Conservation (phyloP, 2,329 filamentous ascomycete genomes). For the Colletotrichum falcatum region DNA sequence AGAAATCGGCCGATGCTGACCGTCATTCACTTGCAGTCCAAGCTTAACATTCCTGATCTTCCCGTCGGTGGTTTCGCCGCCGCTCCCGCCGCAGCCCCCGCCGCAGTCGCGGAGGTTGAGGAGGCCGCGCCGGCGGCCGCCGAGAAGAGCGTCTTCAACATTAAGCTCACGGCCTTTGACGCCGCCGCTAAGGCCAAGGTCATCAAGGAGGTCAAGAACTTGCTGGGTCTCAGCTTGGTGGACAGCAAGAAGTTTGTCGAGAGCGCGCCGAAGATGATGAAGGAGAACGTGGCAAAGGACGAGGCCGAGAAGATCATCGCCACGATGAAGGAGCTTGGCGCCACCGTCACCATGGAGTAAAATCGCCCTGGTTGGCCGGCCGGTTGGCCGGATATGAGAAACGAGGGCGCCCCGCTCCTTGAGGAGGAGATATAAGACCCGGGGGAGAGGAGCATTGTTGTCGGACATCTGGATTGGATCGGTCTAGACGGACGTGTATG, state of each 20-base stretch:
- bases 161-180: conserved; percentile 94
- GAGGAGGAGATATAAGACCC: conserved; percentile 19
- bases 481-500: conserved; percentile 42
- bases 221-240: conserved; percentile 94
- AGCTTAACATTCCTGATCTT: conserved; percentile 97
- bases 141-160: conserved; percentile 96
- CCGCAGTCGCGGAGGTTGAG: conserved; percentile 82
- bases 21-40: conserved; percentile 67
- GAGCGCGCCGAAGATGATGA: conserved; percentile 97
- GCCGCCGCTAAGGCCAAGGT: conserved; percentile 94
- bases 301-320: conserved; percentile 99
- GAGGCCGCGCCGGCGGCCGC: conserved; percentile 89
- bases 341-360: conserved; percentile 92
- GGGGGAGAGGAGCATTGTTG: conserved; percentile 29
- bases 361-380: conserved; percentile 42
- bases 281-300: conserved; percentile 98
- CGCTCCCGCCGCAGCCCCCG: conserved; percentile 62
- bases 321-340: conserved; percentile 92
- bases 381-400: conserved; percentile 16
- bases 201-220: conserved; percentile 99
- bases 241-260: conserved; percentile 99
- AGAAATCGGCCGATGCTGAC: conserved; percentile 35
- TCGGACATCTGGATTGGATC: conserved; percentile 37
- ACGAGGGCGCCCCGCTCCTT: conserved; percentile 16
- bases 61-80: conserved; percentile 92